Percentiles rank a stretch among this genome's conserved stretches.
These are phyloP conservation scores for Psilocybe cubensis DNA, from an alignment of 768 basidiomycete genomes.

Conservation along the genomic window DNA sequence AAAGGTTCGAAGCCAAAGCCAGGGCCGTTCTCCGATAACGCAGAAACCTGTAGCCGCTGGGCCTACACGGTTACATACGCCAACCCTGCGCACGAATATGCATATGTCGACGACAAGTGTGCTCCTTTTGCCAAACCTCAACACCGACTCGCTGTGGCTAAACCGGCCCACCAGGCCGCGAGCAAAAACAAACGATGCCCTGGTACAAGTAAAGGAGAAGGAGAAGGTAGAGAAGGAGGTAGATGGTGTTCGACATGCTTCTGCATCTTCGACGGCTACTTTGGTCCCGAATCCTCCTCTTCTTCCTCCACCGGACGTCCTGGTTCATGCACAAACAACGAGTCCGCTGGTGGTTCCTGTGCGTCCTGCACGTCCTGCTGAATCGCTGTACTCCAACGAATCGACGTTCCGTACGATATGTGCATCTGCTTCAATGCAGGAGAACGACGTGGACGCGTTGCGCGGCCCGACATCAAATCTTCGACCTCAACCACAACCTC, in stretches of 20 bases:
- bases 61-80: neutral
- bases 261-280: neutral
- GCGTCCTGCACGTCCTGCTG: neutral
- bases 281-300: neutral
- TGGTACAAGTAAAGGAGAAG: neutral
- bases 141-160: constrained; percentile 14
- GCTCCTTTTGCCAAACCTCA: constrained; percentile 4
- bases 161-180: constrained; percentile 6
- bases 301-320: neutral
- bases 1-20: neutral
- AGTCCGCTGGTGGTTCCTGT: neutral
- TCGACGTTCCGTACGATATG: too few relatives aligned
- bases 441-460: too few relatives aligned
- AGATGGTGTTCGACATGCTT: neutral
- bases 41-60: neutral
- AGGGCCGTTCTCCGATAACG: too few relatives aligned
- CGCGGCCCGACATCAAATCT: too few relatives aligned
- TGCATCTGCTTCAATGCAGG: too few relatives aligned
- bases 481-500: too few relatives aligned
- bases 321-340: too few relatives aligned
- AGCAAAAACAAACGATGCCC: neutral
- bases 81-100: neutral
- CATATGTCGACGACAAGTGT: neutral
- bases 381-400: too few relatives aligned
- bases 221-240: too few relatives aligned